phyloP scores from a whole-genome alignment of 2,329 filamentous ascomycete genomes.

The Paecilomyces formosus region DNA sequence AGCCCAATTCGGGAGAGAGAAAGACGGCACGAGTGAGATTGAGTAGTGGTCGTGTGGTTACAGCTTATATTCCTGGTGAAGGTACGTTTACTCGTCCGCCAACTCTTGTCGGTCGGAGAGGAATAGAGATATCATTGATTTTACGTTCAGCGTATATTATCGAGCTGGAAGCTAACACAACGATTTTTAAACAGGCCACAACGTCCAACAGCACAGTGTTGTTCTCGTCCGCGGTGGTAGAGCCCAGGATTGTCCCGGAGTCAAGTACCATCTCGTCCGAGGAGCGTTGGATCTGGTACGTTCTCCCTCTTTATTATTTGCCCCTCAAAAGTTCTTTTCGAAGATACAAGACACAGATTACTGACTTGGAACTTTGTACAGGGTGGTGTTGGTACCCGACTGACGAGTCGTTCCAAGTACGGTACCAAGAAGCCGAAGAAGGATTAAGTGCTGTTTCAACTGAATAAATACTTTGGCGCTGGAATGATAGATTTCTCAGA shows the following conservation, averaged over 20 bases:
- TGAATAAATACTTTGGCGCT: not conserved
- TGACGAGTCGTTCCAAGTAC: slow-evolving; percentile 87
- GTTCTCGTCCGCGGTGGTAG: slow-evolving; percentile 91
- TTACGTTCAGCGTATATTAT: not conserved
- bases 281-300: slow-evolving; percentile 88
- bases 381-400: slow-evolving; percentile 83
- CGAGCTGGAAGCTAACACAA: slow-evolving; percentile 1
- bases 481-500: not conserved
- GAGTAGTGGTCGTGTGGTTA: slow-evolving; percentile 78
- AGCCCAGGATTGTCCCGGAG: slow-evolving; percentile 95
- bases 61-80: slow-evolving; percentile 93
- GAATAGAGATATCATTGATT: not conserved
- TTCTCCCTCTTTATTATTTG: slow-evolving; percentile 15
- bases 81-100: slow-evolving; percentile 42
- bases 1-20: slow-evolving; percentile 94
- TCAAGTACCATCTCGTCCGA: slow-evolving; percentile 87
- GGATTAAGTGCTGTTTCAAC: slow-evolving; percentile 33
- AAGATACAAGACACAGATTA: not conserved
- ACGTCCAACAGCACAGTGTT: slow-evolving; percentile 97
- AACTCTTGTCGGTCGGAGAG: not conserved
- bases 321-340: not conserved
- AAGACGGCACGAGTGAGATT: slow-evolving; percentile 90
- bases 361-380: slow-evolving; percentile 32
- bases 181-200: slow-evolving; percentile 57
- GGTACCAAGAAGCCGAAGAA: slow-evolving; percentile 98